These are phyloP conservation scores for Schizonepeta tenuifolia DNA, from an alignment of 257 asterid genomes.

Conservation along the genomic window DNA sequence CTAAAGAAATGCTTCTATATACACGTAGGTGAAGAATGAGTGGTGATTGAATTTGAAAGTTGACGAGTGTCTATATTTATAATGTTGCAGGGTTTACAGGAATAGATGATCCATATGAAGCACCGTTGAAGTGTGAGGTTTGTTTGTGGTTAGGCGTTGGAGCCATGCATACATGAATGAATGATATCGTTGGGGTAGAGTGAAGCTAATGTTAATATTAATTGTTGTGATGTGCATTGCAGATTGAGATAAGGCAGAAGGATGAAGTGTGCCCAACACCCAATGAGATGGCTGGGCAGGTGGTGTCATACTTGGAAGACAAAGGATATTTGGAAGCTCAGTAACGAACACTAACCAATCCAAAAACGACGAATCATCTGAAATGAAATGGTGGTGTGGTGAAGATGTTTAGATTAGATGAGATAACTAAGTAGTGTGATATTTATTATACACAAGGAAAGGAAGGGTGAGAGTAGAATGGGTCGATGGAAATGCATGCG, in stretches of 20 bases:
- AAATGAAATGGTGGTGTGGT: not conserved
- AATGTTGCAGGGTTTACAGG: constrained; percentile 85
- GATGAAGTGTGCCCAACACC: constrained; percentile 82
- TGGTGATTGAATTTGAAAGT: too few relatives aligned
- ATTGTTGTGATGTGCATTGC: constrained; percentile 2
- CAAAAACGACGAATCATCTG: not conserved
- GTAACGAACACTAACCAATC: not conserved
- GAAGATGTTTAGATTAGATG: constrained; percentile 21
- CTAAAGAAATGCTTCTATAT: constrained; percentile 11
- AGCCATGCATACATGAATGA: too few relatives aligned
- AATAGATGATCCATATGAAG: constrained; percentile 95
- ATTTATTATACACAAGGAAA: not conserved
- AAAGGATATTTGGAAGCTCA: constrained; percentile 68
- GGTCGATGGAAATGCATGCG: not conserved
- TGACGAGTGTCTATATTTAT: too few relatives aligned
- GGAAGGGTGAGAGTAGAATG: not conserved
- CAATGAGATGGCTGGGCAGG: constrained; percentile 78
- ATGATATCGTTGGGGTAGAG: not conserved
- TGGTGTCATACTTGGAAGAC: constrained; percentile 69
- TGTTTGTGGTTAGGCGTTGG: constrained; percentile 36
- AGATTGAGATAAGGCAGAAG: constrained; percentile 78
- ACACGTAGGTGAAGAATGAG: too few relatives aligned
- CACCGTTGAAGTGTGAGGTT: constrained; percentile 88
- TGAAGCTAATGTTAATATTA: not conserved
- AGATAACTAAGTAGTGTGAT: not conserved